These are phyloP conservation scores for Ophiostoma ulmi DNA, from an alignment of 2,329 filamentous ascomycete species.

Conservation along the genomic window DNA sequence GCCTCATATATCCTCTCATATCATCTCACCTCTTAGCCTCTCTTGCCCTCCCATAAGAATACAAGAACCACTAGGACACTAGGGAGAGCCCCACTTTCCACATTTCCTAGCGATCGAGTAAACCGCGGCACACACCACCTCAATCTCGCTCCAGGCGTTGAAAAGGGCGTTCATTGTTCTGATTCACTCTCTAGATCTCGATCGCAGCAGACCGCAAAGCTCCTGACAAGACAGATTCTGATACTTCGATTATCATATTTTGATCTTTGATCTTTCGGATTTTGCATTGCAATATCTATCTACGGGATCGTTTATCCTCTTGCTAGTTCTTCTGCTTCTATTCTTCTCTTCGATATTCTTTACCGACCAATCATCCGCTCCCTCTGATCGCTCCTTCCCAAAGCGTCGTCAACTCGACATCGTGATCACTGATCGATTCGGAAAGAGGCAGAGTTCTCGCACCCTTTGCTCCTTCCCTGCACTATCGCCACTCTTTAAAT, in stretches of 20 bases:
- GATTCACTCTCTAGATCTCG: conserved; percentile 21
- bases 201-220: conserved; percentile 6
- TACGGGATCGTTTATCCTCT: no score
- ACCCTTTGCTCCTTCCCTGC: conserved; percentile 2
- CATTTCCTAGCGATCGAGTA: neutral
- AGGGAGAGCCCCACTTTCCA: neutral
- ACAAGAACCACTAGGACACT: neutral
- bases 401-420: neutral
- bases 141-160: conserved; percentile 13
- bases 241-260: neutral
- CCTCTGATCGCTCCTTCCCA: neutral
- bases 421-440: neutral
- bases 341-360: neutral
- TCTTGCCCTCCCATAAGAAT: no score
- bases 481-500: neutral
- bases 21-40: neutral
- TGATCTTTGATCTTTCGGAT: neutral
- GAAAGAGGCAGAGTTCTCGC: neutral
- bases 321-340: neutral
- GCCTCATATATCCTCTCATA: neutral
- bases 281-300: no score
- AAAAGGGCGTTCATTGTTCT: conserved; percentile 11
- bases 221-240: neutral
- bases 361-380: neutral
- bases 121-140: neutral